phyloP scores from a whole-genome alignment of 1,284 basidiomycete genomes.

The Microbotryomycetes sp. region DNA sequence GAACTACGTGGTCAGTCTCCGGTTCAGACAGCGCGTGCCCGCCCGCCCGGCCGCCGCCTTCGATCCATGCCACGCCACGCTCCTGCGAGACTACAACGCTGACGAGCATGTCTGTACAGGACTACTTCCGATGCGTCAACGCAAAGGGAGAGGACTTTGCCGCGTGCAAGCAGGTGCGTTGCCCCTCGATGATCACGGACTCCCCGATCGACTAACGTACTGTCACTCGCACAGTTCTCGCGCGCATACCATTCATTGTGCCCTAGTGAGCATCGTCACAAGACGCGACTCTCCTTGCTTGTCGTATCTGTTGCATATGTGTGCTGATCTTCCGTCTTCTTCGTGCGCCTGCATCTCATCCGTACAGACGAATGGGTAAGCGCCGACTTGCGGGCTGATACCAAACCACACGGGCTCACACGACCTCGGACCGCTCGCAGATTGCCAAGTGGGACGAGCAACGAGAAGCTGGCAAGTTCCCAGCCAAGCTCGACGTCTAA shows the following conservation, averaged over 20 bases:
- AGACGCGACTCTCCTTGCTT: background rate
- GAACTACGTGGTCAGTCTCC: slow-evolving; percentile 65
- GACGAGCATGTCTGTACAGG: slow-evolving; percentile 33
- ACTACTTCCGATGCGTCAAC: slow-evolving; percentile 95
- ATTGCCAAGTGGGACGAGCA: slow-evolving; percentile 84
- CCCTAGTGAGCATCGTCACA: slow-evolving; percentile 65
- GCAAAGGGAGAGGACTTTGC: slow-evolving; percentile 97
- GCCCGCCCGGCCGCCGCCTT: background rate
- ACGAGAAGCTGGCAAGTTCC: slow-evolving; percentile 85
- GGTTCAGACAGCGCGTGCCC: background rate
- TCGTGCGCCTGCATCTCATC: background rate
- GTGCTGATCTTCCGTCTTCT: slow-evolving; percentile 9
- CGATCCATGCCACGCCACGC: background rate
- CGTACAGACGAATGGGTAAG: slow-evolving; percentile 72
- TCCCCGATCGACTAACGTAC: background rate
- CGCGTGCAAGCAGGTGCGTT: slow-evolving; percentile 70
- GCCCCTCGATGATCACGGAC: background rate
- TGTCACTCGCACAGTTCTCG: slow-evolving; percentile 60
- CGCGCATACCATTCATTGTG: slow-evolving; percentile 93
- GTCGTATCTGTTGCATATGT: background rate
- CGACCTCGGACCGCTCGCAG: slow-evolving; percentile 49
- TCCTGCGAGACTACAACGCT: background rate
- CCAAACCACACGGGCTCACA: slow-evolving; percentile 13
- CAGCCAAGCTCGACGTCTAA: slow-evolving; percentile 50
- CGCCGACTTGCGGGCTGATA: slow-evolving; percentile 11